A percentile compares a stretch with the other conserved stretches of the same genome.
phyloP scores from a whole-genome alignment of 345 rosid genomes.

The Cardiospermum halicacabum region DNA sequence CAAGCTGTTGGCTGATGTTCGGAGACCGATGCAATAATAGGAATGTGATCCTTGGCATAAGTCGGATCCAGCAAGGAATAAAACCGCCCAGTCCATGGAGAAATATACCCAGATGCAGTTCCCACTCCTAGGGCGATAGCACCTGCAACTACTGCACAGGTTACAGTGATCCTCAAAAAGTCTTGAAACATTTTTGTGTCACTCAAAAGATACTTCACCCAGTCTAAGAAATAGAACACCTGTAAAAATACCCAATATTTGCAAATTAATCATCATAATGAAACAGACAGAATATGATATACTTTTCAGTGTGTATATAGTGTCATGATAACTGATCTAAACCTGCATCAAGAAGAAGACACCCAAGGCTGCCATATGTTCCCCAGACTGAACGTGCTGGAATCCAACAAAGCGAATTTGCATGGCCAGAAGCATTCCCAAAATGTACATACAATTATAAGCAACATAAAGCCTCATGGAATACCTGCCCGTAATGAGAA shows the following conservation, averaged over 20 bases:
- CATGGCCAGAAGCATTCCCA: conserved; percentile 99
- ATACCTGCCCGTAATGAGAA: conserved; percentile 88
- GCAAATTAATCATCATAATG: neutral
- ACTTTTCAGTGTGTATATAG: neutral
- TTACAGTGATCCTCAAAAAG: conserved; percentile 80
- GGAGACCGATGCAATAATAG: conserved; percentile 99
- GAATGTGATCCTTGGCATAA: conserved; percentile 96
- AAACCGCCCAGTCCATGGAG: conserved; percentile 99
- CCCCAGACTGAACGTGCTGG: conserved; percentile 99
- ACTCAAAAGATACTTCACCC: conserved; percentile 83
- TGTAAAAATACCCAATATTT: conserved; percentile 23
- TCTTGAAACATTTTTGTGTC: conserved; percentile 84
- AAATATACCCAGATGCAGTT: conserved; percentile 92
- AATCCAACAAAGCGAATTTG: conserved; percentile 98
- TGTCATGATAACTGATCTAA: neutral
- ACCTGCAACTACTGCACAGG: conserved; percentile 64
- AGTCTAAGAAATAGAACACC: conserved; percentile 94
- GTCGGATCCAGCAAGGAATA: conserved; percentile 97
- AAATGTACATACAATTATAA: conserved; percentile 80
- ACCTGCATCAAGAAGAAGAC: conserved; percentile 98
- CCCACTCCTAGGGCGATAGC: conserved; percentile 82
- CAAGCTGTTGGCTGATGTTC: conserved; percentile 99
- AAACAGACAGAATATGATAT: neutral
- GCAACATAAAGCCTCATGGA: conserved; percentile 93
- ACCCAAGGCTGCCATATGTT: conserved; percentile 99